Conservation (phyloP, 345 rosid species). For the Capsella bursapastoris region DNA sequence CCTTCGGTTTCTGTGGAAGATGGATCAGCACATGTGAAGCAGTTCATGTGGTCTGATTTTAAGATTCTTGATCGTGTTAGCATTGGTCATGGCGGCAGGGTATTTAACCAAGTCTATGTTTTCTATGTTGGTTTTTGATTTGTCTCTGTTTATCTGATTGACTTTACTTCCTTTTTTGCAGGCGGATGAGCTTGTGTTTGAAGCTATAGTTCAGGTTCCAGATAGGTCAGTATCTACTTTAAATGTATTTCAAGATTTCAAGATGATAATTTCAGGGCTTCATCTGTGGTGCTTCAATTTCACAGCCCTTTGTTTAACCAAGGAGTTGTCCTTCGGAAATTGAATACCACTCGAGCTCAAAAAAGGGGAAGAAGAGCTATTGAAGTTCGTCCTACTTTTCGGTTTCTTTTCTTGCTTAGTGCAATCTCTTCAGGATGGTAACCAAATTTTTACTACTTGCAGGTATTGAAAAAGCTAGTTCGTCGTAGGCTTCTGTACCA, state of each 20-base stretch:
- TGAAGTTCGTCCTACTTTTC: constrained; percentile 55
- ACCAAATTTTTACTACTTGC: constrained; percentile 30
- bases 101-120: constrained; percentile 33
- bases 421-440: neutral
- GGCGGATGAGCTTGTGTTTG: constrained; percentile 88
- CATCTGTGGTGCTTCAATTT: constrained; percentile 43
- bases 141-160: neutral
- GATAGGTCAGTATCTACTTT: constrained; percentile 57
- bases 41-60: constrained; percentile 83
- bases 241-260: constrained; percentile 21
- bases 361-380: constrained; percentile 91
- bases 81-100: constrained; percentile 88
- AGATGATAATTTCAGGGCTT: constrained; percentile 30
- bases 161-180: constrained; percentile 37
- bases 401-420: constrained; percentile 17
- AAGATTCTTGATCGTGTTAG: constrained; percentile 79
- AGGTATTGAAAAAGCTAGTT: constrained; percentile 88
- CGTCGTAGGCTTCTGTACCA: constrained; percentile 79
- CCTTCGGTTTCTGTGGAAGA: constrained; percentile 45
- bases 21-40: constrained; percentile 63
- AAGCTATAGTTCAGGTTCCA: constrained; percentile 76
- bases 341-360: constrained; percentile 73
- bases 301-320: constrained; percentile 84
- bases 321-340: constrained; percentile 78
- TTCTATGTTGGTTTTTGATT: neutral